Evolutionary conservation across 139 green algal species (phyloP), one percentile per base, ranked within the genome.

Genomic region (Closterium sp.): DNA sequence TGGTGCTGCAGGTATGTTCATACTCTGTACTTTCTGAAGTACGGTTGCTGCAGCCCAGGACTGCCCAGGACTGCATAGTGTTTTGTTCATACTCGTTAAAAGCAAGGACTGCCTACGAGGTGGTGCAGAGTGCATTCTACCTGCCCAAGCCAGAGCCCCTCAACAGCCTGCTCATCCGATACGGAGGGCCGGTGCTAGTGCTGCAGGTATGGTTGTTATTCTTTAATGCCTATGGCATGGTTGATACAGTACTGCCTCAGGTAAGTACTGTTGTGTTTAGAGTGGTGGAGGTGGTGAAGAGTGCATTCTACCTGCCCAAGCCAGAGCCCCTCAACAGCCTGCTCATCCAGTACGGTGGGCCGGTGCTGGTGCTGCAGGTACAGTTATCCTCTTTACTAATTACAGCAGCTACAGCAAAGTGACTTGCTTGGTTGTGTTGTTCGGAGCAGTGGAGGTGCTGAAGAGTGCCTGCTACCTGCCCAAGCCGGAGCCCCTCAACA

Each of bases 381-480:
- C 32, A 38, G 4, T n/a, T n/a, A n/a, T n/a, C n/a, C n/a, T n/a
- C n/a, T n/a, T n/a, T n/a, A n/a, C n/a, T n/a, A n/a, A n/a, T n/a
- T n/a, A n/a, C n/a, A n/a, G n/a, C n/a, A n/a, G n/a, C n/a, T n/a
- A n/a, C n/a, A n/a, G n/a, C n/a, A n/a, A n/a, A n/a, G n/a, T n/a
- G n/a, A n/a, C n/a, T n/a, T n/a, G n/a, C n/a, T n/a, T n/a, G n/a
- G n/a, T n/a, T n/a, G n/a, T n/a, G n/a, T n/a, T n/a, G n/a, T n/a
- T n/a, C n/a, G n/a, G n/a, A n/a, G n/a, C n/a, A n/a, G 96, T 96
- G 10, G 94, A 93, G 27, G 96, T 97, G 19, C 97, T 97, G 90
- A 94, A 96, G 90, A 96, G 91, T 42, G 97, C 97, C 9, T 99
- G 98, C 85, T 99, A 98, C 94, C 95, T 99, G 70, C 97, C 97